Base-by-base conservation (phyloP, 1,139 yeast genomes). In the Starmera stellimalicola region DNA sequence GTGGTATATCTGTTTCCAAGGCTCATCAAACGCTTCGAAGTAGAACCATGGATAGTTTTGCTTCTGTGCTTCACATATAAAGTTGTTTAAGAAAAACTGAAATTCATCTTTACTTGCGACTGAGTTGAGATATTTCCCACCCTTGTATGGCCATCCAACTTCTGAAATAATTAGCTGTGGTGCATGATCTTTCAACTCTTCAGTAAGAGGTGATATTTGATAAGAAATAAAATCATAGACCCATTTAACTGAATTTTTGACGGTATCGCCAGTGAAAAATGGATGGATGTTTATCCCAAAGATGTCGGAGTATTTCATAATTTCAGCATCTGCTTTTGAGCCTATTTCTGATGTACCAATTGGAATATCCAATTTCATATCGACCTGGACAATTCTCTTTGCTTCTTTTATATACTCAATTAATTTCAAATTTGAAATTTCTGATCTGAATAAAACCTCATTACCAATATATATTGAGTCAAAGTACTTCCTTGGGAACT, bases 11-110 rank as follows among this genome's bases (percentile, higher is more conserved):
- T 56, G 53, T 43, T 77, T 77, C 83, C 84, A 77, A 0, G 83
- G 82, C 48, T 76, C 82, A 54, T 79, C 85, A 54, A 76, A 77
- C 0, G 82, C 85, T 48, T 78, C 84, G 48, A 76, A 75, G 59
- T 67, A 77, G 47, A 61, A 77, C 76, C 79, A 79, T 0, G 68
- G 72, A 32, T 65, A 55, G 3, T 53, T 44, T 11, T 50, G 44
- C 12, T 50, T 33, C 30, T 60, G 57, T 1, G 68, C 59, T 8
- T 60, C 56, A 47, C 84, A 76, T 3, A 73, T 48, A 73, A 77
- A 78, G 17, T 58, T 58, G 33, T 66, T 53, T 33, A 77, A 42
- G 41, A 78, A 76, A 7, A 37, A 41, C 39, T 74, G 75, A 46
- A 68, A 55, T 35, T 68, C 65, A 2, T 48, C 39, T 3, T 51